Evolutionary conservation across 2,329 filamentous ascomycete species (phyloP).

Genomic region (Penicillium expansum): DNA sequence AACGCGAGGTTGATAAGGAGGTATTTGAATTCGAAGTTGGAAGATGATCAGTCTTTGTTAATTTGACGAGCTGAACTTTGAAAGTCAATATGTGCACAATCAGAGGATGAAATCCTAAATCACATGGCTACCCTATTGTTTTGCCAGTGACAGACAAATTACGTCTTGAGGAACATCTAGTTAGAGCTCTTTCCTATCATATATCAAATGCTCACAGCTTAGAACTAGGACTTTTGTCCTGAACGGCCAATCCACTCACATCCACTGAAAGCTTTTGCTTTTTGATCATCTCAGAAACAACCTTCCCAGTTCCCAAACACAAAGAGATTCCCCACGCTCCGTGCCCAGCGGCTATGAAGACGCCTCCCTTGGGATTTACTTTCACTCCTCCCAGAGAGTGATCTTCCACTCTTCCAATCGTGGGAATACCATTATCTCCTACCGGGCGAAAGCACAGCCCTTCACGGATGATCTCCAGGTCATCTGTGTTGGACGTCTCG

Average conservation of each 20-base stretch:
- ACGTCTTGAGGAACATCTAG: background rate
- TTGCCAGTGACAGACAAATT: background rate
- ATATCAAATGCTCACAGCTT: background rate
- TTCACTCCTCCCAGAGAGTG: constrained; percentile 53
- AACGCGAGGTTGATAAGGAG: too few species aligned
- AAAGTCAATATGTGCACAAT: background rate
- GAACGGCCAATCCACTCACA: constrained; percentile 52
- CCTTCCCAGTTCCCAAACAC: constrained; percentile 65
- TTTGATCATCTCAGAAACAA: constrained; percentile 68
- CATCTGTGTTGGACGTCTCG: constrained; percentile 41
- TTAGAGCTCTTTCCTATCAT: background rate
- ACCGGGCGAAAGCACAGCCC: constrained; percentile 72
- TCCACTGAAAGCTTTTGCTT: constrained; percentile 59
- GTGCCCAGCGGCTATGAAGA: constrained; percentile 70
- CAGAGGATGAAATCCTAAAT: background rate
- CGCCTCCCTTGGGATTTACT: constrained; percentile 48
- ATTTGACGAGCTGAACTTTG: background rate
- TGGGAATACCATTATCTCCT: constrained; percentile 61
- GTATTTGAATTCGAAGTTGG: background rate
- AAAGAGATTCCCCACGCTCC: constrained; percentile 71
- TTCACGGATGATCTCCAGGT: constrained; percentile 62
- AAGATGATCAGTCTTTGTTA: background rate
- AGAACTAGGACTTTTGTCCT: background rate
- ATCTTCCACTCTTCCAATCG: constrained; percentile 60
- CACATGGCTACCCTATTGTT: background rate